Percentiles rank a stretch among this genome's conserved stretches.
Conservation (phyloP, 148 eudicot genomes). For the Dianthus caryophyllus region DNA sequence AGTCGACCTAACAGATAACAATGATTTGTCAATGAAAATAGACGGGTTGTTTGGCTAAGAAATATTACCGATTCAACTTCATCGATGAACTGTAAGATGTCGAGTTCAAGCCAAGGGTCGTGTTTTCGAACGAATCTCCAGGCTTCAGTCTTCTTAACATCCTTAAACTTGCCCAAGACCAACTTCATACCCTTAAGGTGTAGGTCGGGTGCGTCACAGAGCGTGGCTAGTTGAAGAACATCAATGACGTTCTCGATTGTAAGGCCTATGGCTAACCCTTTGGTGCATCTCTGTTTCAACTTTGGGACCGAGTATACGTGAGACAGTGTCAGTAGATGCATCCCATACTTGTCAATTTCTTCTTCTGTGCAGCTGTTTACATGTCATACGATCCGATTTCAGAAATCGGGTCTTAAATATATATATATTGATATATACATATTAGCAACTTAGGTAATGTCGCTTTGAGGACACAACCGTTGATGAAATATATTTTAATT, state of each 20-base stretch:
- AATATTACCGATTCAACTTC: slow-evolving; percentile 65
- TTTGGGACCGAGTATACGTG: slow-evolving; percentile 76
- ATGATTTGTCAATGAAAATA: neutral
- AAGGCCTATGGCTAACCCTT: slow-evolving; percentile 42
- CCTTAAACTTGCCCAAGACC: slow-evolving; percentile 43
- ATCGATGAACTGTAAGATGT: slow-evolving; percentile 83
- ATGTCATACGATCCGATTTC: neutral
- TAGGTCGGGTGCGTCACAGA: slow-evolving; percentile 89
- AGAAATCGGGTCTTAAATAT: neutral
- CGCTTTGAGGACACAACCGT: too few relatives aligned
- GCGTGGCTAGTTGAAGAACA: slow-evolving; percentile 67
- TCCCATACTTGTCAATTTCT: slow-evolving; percentile 71
- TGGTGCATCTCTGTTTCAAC: slow-evolving; percentile 76
- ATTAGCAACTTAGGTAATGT: too few relatives aligned
- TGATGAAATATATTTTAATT: too few relatives aligned
- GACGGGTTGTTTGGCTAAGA: neutral
- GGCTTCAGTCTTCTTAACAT: slow-evolving; percentile 70
- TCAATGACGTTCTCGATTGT: slow-evolving; percentile 70
- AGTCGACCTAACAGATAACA: neutral
- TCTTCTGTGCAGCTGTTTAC: slow-evolving; percentile 61
- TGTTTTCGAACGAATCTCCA: slow-evolving; percentile 75
- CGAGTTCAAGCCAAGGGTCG: slow-evolving; percentile 82
- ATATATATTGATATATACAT: too few relatives aligned
- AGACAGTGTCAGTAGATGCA: slow-evolving; percentile 73
- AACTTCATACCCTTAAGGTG: slow-evolving; percentile 66